phyloP scores from a whole-genome alignment of 768 basidiomycete species.

The Boletus vermiculosoides region DNA sequence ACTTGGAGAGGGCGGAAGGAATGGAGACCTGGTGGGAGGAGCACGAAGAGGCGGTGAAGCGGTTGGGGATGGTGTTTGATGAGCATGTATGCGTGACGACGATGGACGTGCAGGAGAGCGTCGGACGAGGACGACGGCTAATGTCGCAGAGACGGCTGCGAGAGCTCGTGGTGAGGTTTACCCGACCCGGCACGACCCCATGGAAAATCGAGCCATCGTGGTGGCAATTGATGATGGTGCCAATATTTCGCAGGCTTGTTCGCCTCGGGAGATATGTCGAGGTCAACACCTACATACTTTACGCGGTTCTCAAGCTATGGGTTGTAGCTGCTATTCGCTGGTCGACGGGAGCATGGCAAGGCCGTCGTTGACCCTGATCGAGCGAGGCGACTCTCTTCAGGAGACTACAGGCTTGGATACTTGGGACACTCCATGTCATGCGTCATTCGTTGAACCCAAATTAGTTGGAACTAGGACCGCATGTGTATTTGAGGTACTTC shows the following conservation, averaged over 20 bases:
- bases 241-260: neutral
- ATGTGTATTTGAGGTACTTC: neutral
- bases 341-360: neutral
- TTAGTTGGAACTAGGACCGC: neutral
- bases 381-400: neutral
- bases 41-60: neutral
- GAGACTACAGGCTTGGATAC: neutral
- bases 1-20: neutral
- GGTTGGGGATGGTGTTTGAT: constrained; percentile 1
- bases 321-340: neutral
- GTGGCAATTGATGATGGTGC: neutral
- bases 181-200: neutral
- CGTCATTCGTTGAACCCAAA: neutral
- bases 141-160: neutral
- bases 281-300: neutral
- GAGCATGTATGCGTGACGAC: neutral
- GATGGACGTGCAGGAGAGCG: neutral
- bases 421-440: neutral
- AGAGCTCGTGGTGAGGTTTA: neutral
- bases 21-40: constrained; percentile 8
- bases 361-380: neutral
- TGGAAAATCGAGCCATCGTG: neutral
- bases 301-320: neutral
- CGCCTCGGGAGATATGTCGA: neutral
- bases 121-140: neutral